Conservation (phyloP, 2,329 filamentous ascomycete genomes). For the Coleophoma cylindrospora region DNA sequence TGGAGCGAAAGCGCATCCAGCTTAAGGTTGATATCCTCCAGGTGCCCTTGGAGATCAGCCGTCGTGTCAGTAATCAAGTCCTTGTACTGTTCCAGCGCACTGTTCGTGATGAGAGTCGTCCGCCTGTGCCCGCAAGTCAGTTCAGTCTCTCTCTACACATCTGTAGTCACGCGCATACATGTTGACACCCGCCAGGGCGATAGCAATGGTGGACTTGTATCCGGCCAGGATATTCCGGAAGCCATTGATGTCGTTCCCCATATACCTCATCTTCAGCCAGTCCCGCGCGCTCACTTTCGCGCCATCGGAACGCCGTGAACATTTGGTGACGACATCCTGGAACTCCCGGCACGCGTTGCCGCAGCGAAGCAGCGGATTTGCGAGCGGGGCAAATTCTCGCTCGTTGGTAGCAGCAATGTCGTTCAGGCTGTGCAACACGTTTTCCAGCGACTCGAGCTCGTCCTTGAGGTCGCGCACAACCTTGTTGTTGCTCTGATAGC, state of each 20-base stretch:
- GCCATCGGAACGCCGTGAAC: slow-evolving; percentile 25
- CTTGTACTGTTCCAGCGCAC: no score
- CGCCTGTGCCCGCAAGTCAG: slow-evolving; percentile 19
- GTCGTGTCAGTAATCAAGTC: no score
- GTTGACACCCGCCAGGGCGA: slow-evolving; percentile 33
- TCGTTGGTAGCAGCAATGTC: slow-evolving; percentile 17
- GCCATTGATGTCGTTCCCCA: slow-evolving; percentile 36
- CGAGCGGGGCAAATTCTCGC: slow-evolving; percentile 23
- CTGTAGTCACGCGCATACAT: slow-evolving; percentile 24
- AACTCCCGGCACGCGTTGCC: slow-evolving; percentile 38
- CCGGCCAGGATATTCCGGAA: slow-evolving; percentile 33
- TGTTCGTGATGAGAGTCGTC: slow-evolving; percentile 21
- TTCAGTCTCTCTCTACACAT: neutral
- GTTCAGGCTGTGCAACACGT: slow-evolving; percentile 28
- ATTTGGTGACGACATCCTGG: slow-evolving; percentile 30
- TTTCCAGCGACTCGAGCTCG: slow-evolving; percentile 31
- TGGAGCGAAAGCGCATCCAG: no score
- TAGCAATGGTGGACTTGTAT: slow-evolving; percentile 35
- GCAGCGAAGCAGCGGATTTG: slow-evolving; percentile 34
- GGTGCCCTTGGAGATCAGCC: no score
- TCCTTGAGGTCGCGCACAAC: slow-evolving; percentile 32
- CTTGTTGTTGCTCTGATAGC: slow-evolving; percentile 30
- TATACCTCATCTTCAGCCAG: slow-evolving; percentile 37
- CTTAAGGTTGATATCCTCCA: no score
- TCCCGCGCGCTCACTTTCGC: slow-evolving; percentile 34